Base-by-base conservation (phyloP, 495 filamentous ascomycete species). In the Lasiosphaeria hispida region DNA sequence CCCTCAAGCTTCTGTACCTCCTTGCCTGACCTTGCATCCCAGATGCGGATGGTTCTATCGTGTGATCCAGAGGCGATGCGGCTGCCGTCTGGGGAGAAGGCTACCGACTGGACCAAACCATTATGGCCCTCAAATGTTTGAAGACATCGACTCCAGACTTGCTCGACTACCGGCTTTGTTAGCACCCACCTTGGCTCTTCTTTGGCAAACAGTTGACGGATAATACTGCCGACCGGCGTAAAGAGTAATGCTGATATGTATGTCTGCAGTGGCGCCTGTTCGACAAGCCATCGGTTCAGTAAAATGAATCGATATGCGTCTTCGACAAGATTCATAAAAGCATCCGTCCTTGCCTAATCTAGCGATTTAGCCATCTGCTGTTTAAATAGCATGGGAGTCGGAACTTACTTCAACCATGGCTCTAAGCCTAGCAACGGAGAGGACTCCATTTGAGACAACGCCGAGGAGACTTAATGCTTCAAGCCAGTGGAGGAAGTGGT, bases 401-500 rank as follows among this genome's bases (percentile, higher is more conserved):
- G 8, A 49, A 35, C 45, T 49, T 30, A 49, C 30, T 33, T 30
- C 45, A 17, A 30, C 11, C 3, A 49, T 30, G 7, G 30, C 33
- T 49, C 13, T 49, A 34, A 49, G 18, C 45, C 30, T 49, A 9
- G 19, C 14, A 33, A 49, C 2, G 4, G 45, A 49, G 10, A 30
- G 45, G 18, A 35, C 45, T 33, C 45, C 45, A 35, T 49, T 35
- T 17, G 45, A 49, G 14, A 49, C 9, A 30, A 4, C 14, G 19
- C 45, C 45, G 10, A 49, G 18, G 45, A 49, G 45, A 49, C 19
- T 33, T 34, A 49, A 35, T 7, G 19, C 30, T 49, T 49, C 45
- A 49, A 49, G 45, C 45, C 45, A 49, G 45, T 49, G 45, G 33
- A 49, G 45, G 45, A 49, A 49, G 30, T 49, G 45, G 45, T 49